Conservation (phyloP, 305 asterid species). For the Fraxinus sp. region DNA sequence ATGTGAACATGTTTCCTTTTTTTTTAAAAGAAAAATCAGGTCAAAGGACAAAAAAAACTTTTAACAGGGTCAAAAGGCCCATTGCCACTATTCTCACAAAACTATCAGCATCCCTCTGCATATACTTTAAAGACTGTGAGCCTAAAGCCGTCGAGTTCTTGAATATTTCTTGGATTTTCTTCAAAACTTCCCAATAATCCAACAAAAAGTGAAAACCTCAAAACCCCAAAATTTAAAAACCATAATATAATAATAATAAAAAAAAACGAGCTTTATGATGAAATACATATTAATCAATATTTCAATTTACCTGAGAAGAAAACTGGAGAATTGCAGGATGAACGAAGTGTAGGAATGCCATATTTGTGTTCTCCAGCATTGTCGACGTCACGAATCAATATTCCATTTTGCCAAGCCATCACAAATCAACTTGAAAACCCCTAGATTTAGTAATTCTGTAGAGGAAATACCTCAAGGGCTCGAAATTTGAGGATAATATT, state of each 20-base stretch:
- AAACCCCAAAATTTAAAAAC: not conserved
- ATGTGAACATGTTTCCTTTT: too few species aligned
- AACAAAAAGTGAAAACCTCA: too few species aligned
- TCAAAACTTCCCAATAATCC: too few species aligned
- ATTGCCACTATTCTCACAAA: not conserved
- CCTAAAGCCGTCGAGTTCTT: too few species aligned
- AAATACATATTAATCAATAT: not conserved
- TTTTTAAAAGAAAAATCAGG: too few species aligned
- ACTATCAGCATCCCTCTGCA: too few species aligned
- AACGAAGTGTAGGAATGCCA: slow-evolving; percentile 69
- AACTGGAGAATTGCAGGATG: slow-evolving; percentile 74
- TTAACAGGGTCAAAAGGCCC: too few species aligned
- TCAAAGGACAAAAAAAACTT: too few species aligned
- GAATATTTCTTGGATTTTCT: too few species aligned
- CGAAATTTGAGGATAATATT: too few species aligned
- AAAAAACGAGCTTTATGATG: not conserved
- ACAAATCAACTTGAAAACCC: not conserved
- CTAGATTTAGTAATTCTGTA: not conserved
- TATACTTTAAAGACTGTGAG: too few species aligned
- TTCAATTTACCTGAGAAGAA: slow-evolving; percentile 44
- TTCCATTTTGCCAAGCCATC: slow-evolving; percentile 66
- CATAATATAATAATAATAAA: not conserved
- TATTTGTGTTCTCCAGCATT: slow-evolving; percentile 89
- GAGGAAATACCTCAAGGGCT: not conserved
- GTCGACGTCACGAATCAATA: slow-evolving; percentile 85